Percentiles rank a stretch among this genome's conserved stretches.
These are phyloP conservation scores for Polytrichum formosum DNA, from an alignment of 225 moss, liverwort and hornwort genomes.

Conservation along the genomic window DNA sequence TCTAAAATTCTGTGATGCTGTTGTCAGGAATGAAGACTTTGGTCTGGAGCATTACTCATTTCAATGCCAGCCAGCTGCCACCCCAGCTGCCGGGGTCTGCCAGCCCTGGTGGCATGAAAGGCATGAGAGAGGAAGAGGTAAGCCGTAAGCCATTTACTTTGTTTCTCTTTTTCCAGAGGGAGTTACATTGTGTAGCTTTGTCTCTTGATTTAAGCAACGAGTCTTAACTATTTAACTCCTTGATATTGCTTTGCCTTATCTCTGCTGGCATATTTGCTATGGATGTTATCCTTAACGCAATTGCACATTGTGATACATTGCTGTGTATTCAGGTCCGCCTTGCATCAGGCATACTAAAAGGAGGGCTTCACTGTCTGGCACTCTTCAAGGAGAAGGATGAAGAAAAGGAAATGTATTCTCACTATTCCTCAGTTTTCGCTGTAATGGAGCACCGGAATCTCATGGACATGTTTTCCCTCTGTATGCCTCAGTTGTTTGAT, in stretches of 20 bases:
- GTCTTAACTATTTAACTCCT: too few species aligned
- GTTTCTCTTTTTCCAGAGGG: neutral
- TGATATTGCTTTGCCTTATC: too few species aligned
- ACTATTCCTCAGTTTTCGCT: constrained; percentile 95
- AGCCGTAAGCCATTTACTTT: neutral
- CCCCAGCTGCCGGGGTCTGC: constrained; percentile 69
- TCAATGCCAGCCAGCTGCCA: constrained; percentile 74
- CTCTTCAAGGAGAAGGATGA: constrained; percentile 99
- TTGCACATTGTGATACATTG: constrained; percentile 6
- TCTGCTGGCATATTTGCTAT: neutral
- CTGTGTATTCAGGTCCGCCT: constrained; percentile 78
- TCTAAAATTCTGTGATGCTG: constrained; percentile 14
- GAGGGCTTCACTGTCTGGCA: constrained; percentile 96
- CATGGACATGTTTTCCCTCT: constrained; percentile 99
- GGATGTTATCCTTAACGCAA: neutral
- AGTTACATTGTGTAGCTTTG: neutral
- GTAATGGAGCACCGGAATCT: constrained; percentile 99
- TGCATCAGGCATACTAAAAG: constrained; percentile 91
- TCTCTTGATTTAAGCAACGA: too few species aligned
- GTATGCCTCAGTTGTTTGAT: constrained; percentile 99
- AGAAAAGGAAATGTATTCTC: constrained; percentile 96
- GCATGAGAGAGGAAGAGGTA: constrained; percentile 99
- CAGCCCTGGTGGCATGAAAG: constrained; percentile 68
- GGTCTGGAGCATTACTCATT: constrained; percentile 99
- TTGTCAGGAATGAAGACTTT: constrained; percentile 94